Evolutionary conservation across 192 early-diverging fungal species (phyloP).

Genomic region (Chytriomyces confervae): DNA sequence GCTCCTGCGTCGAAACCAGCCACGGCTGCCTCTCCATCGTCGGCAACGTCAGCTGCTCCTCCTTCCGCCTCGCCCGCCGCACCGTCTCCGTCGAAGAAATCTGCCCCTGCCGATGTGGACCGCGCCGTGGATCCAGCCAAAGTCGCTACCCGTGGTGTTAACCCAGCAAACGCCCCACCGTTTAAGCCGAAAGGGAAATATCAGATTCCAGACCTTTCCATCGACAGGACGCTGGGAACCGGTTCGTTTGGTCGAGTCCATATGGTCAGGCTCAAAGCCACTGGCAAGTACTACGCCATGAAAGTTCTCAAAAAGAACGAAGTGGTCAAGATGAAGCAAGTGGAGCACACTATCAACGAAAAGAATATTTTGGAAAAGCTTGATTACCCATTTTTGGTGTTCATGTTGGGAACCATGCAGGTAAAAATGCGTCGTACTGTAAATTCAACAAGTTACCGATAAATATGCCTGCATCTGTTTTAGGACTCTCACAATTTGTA

Average conservation of each 20-base stretch:
- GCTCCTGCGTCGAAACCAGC: background rate
- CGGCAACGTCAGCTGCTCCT: background rate
- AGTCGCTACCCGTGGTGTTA: slow-evolving; percentile 14
- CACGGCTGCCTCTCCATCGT: background rate
- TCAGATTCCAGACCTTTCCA: slow-evolving; percentile 75
- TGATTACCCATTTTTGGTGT: slow-evolving; percentile 88
- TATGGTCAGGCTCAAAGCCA: slow-evolving; percentile 79
- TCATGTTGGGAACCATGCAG: slow-evolving; percentile 87
- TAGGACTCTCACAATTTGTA: slow-evolving; percentile 92
- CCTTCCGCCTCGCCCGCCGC: background rate
- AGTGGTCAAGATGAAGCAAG: slow-evolving; percentile 93
- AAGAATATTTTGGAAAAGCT: slow-evolving; percentile 88
- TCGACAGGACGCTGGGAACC: slow-evolving; percentile 91
- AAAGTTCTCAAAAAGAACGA: slow-evolving; percentile 94
- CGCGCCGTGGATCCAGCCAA: slow-evolving; percentile 1
- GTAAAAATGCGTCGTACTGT: background rate
- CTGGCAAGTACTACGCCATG: slow-evolving; percentile 91
- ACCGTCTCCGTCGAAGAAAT: background rate
- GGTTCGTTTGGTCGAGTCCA: slow-evolving; percentile 98
- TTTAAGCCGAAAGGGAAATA: slow-evolving; percentile 43
- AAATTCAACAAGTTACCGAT: background rate
- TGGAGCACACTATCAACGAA: slow-evolving; percentile 98
- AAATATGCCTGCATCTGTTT: background rate
- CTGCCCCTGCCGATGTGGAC: background rate
- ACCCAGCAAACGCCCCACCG: slow-evolving; percentile 27